Evolutionary conservation across 305 asterid genomes (phyloP).

Genomic region (Solanum hybrid): DNA sequence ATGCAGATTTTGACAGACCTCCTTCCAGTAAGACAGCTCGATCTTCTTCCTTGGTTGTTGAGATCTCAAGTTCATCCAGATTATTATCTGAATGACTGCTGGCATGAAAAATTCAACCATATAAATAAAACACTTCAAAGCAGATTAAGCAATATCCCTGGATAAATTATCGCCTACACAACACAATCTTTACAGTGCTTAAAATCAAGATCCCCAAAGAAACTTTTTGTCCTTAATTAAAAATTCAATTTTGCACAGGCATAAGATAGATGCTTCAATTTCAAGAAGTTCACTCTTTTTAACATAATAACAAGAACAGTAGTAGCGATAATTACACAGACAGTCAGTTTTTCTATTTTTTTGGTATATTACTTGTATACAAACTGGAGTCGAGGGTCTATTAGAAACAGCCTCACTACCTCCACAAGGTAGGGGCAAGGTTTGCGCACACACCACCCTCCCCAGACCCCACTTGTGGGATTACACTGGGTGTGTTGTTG

Average conservation of each 20-base stretch:
- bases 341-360: background rate
- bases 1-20: slow-evolving; percentile 58
- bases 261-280: background rate
- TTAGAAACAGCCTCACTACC: background rate
- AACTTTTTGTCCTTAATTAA: background rate
- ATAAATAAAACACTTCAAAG: background rate
- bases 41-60: slow-evolving; percentile 63
- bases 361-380: background rate
- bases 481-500: background rate
- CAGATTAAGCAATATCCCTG: background rate
- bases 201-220: background rate
- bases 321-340: background rate
- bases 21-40: slow-evolving; percentile 75
- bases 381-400: background rate
- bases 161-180: background rate
- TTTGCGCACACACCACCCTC: background rate
- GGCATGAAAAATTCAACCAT: slow-evolving; percentile 11
- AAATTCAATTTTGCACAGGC: background rate
- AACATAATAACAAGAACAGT: background rate
- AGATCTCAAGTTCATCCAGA: slow-evolving; percentile 52
- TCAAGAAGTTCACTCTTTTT: background rate
- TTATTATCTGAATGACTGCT: slow-evolving; percentile 84
- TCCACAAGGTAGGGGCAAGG: background rate
- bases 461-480: background rate
- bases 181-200: background rate